phyloP scores from a whole-genome alignment of 768 basidiomycete species.

The Macrolepiota albuminosa region DNA sequence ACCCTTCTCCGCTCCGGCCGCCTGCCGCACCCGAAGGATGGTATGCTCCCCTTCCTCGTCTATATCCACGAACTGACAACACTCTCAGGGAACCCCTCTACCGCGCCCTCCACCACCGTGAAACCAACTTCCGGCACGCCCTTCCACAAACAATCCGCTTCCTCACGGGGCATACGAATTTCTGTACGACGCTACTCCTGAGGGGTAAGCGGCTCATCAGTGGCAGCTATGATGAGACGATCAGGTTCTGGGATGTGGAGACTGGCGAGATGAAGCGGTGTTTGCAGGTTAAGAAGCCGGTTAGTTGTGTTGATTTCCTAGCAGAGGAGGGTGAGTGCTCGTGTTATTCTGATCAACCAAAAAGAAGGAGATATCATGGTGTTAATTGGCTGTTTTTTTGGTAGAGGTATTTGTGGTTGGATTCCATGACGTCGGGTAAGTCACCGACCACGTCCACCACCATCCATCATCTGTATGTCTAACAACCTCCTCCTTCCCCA shows the following conservation, averaged over 20 bases:
- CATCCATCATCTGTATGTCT: neutral
- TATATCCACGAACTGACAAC: neutral
- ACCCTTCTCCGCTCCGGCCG: slow-evolving; percentile 60
- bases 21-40: slow-evolving; percentile 69
- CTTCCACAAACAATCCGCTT: slow-evolving; percentile 75
- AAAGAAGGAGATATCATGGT: too few species aligned
- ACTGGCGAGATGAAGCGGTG: slow-evolving; percentile 64
- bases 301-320: slow-evolving; percentile 85
- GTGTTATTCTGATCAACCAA: neutral
- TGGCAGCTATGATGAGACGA: slow-evolving; percentile 89
- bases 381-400: too few species aligned
- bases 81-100: slow-evolving; percentile 56
- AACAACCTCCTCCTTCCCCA: too few species aligned
- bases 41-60: slow-evolving; percentile 33
- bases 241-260: slow-evolving; percentile 86
- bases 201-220: slow-evolving; percentile 80
- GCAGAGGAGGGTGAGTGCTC: slow-evolving; percentile 61
- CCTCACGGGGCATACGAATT: slow-evolving; percentile 81
- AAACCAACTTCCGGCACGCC: slow-evolving; percentile 75
- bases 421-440: slow-evolving; percentile 87
- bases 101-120: slow-evolving; percentile 77
- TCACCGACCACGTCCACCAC: too few species aligned
- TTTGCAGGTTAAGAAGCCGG: slow-evolving; percentile 81
- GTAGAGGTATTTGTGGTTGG: slow-evolving; percentile 88
- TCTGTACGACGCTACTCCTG: slow-evolving; percentile 78